These are phyloP conservation scores for Ascochyta lentis DNA, from an alignment of 2,329 filamentous ascomycete genomes.

Conservation along the genomic window DNA sequence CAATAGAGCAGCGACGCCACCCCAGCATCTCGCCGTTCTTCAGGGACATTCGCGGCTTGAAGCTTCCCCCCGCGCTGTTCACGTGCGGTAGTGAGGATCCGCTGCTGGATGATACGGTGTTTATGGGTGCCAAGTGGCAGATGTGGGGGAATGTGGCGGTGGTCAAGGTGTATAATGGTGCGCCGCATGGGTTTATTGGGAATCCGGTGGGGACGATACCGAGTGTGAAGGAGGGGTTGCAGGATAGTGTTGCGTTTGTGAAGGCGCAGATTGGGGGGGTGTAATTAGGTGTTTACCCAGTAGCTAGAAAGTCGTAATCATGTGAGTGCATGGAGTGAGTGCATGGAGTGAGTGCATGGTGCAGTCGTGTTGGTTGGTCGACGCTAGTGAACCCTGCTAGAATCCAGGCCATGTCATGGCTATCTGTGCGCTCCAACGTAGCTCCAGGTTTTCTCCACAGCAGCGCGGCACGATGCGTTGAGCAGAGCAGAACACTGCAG, in stretches of 20 bases:
- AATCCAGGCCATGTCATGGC: constrained; percentile 6
- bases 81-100: constrained; percentile 62
- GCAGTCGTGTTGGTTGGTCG: no score
- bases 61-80: constrained; percentile 62
- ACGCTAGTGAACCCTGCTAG: no score
- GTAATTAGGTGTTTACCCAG: neutral
- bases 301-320: neutral
- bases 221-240: constrained; percentile 48
- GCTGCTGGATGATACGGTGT: constrained; percentile 59
- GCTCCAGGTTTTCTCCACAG: constrained; percentile 13
- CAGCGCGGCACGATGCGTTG: neutral
- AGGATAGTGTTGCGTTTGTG: constrained; percentile 51
- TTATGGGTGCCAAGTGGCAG: constrained; percentile 63
- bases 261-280: constrained; percentile 33
- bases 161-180: constrained; percentile 62
- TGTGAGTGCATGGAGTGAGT: no score
- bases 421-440: constrained; percentile 8
- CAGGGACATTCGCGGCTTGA: constrained; percentile 49
- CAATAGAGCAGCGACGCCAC: constrained; percentile 50
- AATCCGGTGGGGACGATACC: constrained; percentile 48
- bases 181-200: constrained; percentile 60
- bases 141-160: constrained; percentile 59
- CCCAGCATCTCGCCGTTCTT: constrained; percentile 60
- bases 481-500: neutral
- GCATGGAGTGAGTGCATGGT: no score